A percentile compares a stretch with the other conserved stretches of the same genome.
Conservation (phyloP, 23 red algal genomes). For the Agarophyton chilense region DNA sequence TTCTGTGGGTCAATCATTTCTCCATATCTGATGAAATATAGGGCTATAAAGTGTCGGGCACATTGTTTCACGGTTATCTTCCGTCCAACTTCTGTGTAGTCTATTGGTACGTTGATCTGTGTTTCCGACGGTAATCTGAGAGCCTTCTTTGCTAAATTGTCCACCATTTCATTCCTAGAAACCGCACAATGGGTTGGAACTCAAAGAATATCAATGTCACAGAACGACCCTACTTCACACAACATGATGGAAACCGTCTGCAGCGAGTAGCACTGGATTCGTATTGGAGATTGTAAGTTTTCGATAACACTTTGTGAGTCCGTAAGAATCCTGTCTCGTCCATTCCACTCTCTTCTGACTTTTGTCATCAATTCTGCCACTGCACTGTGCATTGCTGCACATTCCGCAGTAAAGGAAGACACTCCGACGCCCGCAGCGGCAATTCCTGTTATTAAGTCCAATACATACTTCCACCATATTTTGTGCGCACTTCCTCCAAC, state of each 20-base stretch:
- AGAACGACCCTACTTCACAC: background rate
- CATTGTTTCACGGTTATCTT: too few species aligned
- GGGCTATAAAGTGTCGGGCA: too few species aligned
- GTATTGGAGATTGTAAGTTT: background rate
- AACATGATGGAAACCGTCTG: background rate
- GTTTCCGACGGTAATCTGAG: background rate
- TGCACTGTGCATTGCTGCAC: background rate
- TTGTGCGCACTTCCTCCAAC: background rate
- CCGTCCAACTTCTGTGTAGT: too few species aligned
- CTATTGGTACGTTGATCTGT: background rate
- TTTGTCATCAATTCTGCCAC: background rate
- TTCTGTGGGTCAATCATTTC: too few species aligned
- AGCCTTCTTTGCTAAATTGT: background rate
- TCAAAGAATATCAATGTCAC: background rate
- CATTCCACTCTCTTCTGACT: background rate
- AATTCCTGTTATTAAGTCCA: background rate
- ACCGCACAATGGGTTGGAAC: background rate
- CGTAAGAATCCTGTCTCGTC: background rate
- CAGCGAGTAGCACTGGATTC: background rate
- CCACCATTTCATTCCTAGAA: background rate
- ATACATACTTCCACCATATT: background rate
- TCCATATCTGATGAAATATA: too few species aligned
- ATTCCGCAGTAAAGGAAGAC: background rate
- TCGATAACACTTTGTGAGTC: slow-evolving; percentile 6
- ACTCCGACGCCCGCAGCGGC: background rate